Evolutionary conservation across 2,329 filamentous ascomycete species (phyloP), one percentile per base, ranked within the genome.

Genomic region (Hypoxylon rubiginosum): DNA sequence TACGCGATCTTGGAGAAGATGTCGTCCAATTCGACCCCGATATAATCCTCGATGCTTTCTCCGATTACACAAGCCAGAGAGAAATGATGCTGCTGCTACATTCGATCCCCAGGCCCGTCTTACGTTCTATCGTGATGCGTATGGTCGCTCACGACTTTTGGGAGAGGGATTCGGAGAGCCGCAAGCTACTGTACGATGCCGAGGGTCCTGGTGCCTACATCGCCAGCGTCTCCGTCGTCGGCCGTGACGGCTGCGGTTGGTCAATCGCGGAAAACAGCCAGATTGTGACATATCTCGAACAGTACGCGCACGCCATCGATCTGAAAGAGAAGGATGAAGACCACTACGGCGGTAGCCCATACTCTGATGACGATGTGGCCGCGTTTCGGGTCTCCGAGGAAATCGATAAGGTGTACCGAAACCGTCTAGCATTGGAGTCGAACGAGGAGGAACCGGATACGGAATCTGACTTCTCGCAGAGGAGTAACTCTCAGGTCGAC

Each of bases 91-190:
- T 54, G 13, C 34, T 61, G 4, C 58, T 65, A 8, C 56, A 65
- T 21, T 24, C 57, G 4, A 61, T 65, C 24, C 62, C 57, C 15
- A 34, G 57, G 10, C 43, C 41, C 15, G 57, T 65, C 34, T 26
- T 65, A 19, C 49, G 62, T 15, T 65, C 57, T 15, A 65, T 61
- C 4, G 58, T 59, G 3, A 65, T 65, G 62, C 51, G 58, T 0
- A 61, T 61, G 57, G 41, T 61, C 10, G 51, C 45, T 11, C 30
- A 56, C 39, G 58, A 66, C 26, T 66, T 66, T 48, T 58, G 48
- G 45, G 45, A 66, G 17, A 57, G 34, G 11, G 46, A 34, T 9
- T 57, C 58, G 13, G 43, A 43, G 2, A 54, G 54, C 8, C 58
- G 53, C 17, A 54, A 46, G 7, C 19, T 57, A 1, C 28, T 62